Evolutionary conservation across 768 basidiomycete genomes (phyloP), one percentile per base, ranked within the genome.

Genomic region (Lentinula raphanica): DNA sequence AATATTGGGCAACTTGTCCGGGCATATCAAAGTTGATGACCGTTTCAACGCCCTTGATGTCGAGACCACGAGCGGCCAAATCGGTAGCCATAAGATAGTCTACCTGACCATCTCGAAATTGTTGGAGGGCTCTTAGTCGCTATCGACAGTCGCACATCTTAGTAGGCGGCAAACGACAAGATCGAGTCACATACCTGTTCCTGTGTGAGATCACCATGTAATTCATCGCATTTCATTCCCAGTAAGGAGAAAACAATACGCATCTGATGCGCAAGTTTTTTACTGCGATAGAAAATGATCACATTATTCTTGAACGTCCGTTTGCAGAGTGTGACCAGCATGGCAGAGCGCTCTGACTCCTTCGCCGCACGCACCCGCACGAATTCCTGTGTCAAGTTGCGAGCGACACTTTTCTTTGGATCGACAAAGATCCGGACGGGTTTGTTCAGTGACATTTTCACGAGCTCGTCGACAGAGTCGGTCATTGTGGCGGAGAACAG

Each of bases 21-120:
- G 97, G 97, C 96, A 98, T 97, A 69, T 99, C 97, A 68, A 95
- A 98, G 72, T 99, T 99, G 70, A 99, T 94, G 61, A 99, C 93
- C 2, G 94, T 94, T 68, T 98, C 92, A 25, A 98, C 87, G 15
- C 95, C 95, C 69, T 95, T 96, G 77, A 99, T 97, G 73, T 98
- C 96, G 28, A 99, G 79, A 71, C 97, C 92, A 60, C 94, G 86
- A 56, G 94, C 91, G 31, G 97, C 97, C 35, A 99, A 76, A 69
- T 98, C 97, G 0, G 97, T 99, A 2, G 95, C 96, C 80, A 99
- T 89, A 8, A 99, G 77, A 71, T 86, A 98, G 70, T 94, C 90
- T n/a, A 90, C 90, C 27, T 79, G 69, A 19, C 92, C 89, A 61
- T 93, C 91, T 58, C 93, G 87, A 76, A 98, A 99, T 51, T 80